Evolutionary conservation across 768 basidiomycete species (phyloP), one percentile per base, ranked within the genome.

Genomic region (Piloderma croceum): DNA sequence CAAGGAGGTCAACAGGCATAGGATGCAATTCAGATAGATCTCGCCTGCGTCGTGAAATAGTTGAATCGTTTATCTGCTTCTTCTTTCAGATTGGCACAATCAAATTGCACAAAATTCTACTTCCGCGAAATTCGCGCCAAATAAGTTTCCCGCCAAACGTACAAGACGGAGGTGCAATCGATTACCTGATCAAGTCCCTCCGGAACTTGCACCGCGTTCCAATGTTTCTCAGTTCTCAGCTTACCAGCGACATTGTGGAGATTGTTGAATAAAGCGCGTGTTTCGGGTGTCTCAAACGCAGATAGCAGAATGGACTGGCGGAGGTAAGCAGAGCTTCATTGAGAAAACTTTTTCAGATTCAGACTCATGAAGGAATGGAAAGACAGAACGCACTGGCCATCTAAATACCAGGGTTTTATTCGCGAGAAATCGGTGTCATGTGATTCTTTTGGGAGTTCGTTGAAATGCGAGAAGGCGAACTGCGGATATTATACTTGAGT

Each of bases 321-420:
- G 6, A 98, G 70, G 58, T 84, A 89, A 34, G 75, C 65, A 4
- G 93, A 82, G 55, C 92, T 96, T 40, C 9, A 19, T 7, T 2
- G 13, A 24, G 15, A 35, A 41, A 33, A 41, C n/a, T 9, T 37
- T 38, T 6, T 31, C 33, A 13, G 10, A 31, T 17, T 38, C 33
- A 18, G 13, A 7, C 24, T 25, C 18, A 31, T 10, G 19, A 23
- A 15, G 31, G 27, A 9, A 24, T 13, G 39, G 20, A 11, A 24
- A 10, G 45, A 45, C 36, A n/a, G 33, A 7, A 66, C 89, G 56
- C 63, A 96, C 93, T 90, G 77, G 57, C 84, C 86, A 50, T 98
- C 94, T 9, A 98, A 75, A 60, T 93, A 96, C 96, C 96, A 98
- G 1, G 91, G 89, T 63, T 96, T 98, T 52, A 98, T 86, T 9